Base-by-base conservation (phyloP, 2,329 filamentous ascomycete species). In the Exophiala sp. region DNA sequence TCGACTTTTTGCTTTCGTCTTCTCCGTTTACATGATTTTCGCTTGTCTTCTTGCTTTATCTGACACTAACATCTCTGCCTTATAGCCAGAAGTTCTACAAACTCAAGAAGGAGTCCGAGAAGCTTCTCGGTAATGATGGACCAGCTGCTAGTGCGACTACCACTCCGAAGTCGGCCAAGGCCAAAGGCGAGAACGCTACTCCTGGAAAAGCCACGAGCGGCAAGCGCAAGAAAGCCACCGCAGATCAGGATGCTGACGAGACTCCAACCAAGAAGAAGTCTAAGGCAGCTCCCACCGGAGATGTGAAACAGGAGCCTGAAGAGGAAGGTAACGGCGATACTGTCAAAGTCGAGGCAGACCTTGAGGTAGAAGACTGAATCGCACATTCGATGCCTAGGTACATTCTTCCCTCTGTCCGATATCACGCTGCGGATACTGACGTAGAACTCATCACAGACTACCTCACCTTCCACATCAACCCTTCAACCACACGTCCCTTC, bases 51-150 rank as follows among this genome's bases (percentile, higher is more conserved):
- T 44, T 35, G 16, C 21, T 36, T 35, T 32, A 29, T 33, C 20
- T 21, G 32, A 33, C 18, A 40, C 56, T 62, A 53, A 63, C 50
- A 44, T 32, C n/a, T 47, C 38, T 12, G 9, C 36, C 10, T 21
- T 50, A 43, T 14, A 63, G 62, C 12, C 62, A 63, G 42, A 62
- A 61, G 34, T 63, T 62, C 58, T 63, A 62, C 58, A 63, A 62
- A 47, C 49, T 63, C 7, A 63, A 62, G 58, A 59, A 52, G 32
- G 62, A 62, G 29, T 49, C 58, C 7, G 62, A 62, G 32, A 55
- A 54, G 16, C 45, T 61, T 2, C 53, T 59, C 11, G 36, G 32
- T n/a, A 51, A 48, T 14, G 52, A 48, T 39, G 54, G 33, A 32
- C 14, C 18, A 24, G 46, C 38, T 16, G 32, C 29, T 12, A 43